phyloP scores from a whole-genome alignment of 768 basidiomycete genomes.

The Glaciozyma martinii region DNA sequence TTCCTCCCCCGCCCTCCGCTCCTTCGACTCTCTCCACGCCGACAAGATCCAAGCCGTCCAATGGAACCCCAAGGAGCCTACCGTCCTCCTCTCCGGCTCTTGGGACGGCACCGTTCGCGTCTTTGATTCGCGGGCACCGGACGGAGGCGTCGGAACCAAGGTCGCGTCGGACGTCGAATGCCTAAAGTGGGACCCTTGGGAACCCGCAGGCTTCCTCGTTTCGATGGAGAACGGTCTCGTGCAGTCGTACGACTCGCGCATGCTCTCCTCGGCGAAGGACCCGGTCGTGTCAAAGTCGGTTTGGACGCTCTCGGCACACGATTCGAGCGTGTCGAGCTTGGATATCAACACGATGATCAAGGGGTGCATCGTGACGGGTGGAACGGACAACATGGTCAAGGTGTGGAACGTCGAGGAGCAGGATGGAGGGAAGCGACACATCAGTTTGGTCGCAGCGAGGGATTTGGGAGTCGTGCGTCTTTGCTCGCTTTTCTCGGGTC shows the following conservation, averaged over 20 bases:
- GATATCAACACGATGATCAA: constrained; percentile 84
- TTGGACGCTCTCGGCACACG: constrained; percentile 88
- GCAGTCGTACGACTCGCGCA: constrained; percentile 81
- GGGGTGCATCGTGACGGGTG: constrained; percentile 87
- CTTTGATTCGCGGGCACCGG: constrained; percentile 81
- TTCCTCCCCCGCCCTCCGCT: constrained; percentile 59
- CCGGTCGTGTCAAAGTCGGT: constrained; percentile 44
- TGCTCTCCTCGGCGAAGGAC: constrained; percentile 12
- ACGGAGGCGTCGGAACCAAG: constrained; percentile 59
- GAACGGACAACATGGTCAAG: constrained; percentile 84
- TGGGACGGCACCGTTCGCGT: constrained; percentile 92
- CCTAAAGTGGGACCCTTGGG: constrained; percentile 93
- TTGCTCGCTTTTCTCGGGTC: not conserved
- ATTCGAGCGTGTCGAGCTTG: constrained; percentile 76
- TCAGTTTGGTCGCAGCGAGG: constrained; percentile 73
- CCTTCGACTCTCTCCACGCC: constrained; percentile 55
- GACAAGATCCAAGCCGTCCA: constrained; percentile 95
- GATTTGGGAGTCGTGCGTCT: constrained; percentile 76
- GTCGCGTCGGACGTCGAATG: constrained; percentile 90
- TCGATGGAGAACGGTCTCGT: constrained; percentile 91
- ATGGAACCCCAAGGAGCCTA: constrained; percentile 84
- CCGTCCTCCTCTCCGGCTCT: constrained; percentile 81
- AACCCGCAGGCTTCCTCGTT: constrained; percentile 55
- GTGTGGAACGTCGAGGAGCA: constrained; percentile 75
- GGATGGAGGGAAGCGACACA: constrained; percentile 55